Percentiles rank a stretch among this genome's conserved stretches.
These are phyloP conservation scores for Malus domestica DNA, from an alignment of 306 rosid species.

Conservation along the genomic window ASM211411v1 NC_041801.1:28725501-28726000, in stretches of 20 bases:
- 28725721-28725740: neutral
- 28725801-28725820: neutral
- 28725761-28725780: neutral
- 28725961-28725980: neutral
- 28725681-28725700: neutral
- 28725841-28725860: neutral
- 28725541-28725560: neutral
- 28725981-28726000: constrained; percentile 1
- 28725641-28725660: neutral
- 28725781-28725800: neutral
- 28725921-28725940: neutral
- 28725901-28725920: neutral
- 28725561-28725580: neutral
- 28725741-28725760: neutral
- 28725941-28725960: neutral
- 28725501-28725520: neutral
- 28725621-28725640: neutral
- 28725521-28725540: neutral
- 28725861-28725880: neutral
- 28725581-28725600: neutral
- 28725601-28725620: neutral
- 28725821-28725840: neutral
- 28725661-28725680: neutral
- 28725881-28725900: neutral
- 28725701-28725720: neutral